phyloP scores from a whole-genome alignment of 371 early-diverging fungal genomes.

The Mortierella sp. region DNA sequence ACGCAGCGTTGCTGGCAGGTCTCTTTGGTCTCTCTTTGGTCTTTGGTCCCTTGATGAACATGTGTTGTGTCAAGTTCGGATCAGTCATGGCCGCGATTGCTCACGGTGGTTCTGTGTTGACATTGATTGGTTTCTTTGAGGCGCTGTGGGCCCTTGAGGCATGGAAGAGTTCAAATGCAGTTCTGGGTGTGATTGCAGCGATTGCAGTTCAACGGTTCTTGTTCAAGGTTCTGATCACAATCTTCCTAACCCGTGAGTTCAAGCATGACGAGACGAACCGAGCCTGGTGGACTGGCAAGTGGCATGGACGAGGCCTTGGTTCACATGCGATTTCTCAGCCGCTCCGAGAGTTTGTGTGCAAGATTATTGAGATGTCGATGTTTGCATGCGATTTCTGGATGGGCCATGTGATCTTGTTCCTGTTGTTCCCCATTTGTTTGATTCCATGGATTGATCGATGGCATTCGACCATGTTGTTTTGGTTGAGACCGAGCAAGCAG shows the following conservation, averaged over 20 bases:
- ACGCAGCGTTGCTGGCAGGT: constrained; percentile 70
- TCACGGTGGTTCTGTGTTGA: constrained; percentile 74
- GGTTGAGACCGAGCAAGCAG: constrained; percentile 82
- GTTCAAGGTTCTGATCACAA: constrained; percentile 69
- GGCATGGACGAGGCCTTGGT: constrained; percentile 84
- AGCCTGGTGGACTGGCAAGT: constrained; percentile 92
- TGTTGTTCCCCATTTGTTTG: constrained; percentile 75
- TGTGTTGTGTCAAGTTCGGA: constrained; percentile 75
- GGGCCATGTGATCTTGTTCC: constrained; percentile 77
- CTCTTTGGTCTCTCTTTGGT: constrained; percentile 77
- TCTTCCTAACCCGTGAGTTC: constrained; percentile 82
- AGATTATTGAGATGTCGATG: constrained; percentile 84
- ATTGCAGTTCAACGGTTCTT: constrained; percentile 75
- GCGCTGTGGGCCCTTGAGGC: constrained; percentile 74
- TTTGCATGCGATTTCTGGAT: constrained; percentile 83
- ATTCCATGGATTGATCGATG: constrained; percentile 79
- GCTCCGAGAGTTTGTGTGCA: constrained; percentile 82
- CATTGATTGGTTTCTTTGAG: constrained; percentile 67
- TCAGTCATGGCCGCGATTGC: constrained; percentile 75
- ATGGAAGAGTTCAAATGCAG: constrained; percentile 64
- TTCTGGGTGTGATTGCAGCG: constrained; percentile 73
- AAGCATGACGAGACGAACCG: constrained; percentile 81
- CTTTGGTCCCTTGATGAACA: constrained; percentile 67
- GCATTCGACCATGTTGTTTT: constrained; percentile 85
- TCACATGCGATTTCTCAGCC: constrained; percentile 74